Conservation (phyloP, 495 filamentous ascomycete genomes). For the Barbatosphaeria neglecta region DNA sequence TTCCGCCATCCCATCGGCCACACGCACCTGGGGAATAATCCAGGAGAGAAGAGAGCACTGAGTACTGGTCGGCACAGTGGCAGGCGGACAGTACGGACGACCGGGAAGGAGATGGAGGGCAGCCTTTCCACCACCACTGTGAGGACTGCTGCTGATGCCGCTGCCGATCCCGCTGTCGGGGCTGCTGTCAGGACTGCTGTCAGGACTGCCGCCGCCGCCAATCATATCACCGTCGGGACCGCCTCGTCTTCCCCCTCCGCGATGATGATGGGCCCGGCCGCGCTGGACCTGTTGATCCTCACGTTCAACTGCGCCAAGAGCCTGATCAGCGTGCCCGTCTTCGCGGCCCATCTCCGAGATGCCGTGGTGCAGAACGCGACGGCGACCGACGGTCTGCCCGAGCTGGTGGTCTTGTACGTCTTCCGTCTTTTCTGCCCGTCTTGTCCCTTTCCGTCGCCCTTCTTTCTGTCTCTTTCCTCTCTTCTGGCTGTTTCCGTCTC, state of each 20-base stretch:
- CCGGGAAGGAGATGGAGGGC: too few species aligned
- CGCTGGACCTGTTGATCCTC: conserved; percentile 54
- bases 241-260: background rate
- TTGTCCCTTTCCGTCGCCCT: conserved; percentile 13
- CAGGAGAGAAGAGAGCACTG: too few species aligned
- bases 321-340: conserved; percentile 49
- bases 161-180: too few species aligned
- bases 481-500: background rate
- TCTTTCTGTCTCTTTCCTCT: background rate
- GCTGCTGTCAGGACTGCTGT: too few species aligned
- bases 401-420: conserved; percentile 54
- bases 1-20: too few species aligned
- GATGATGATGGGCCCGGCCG: conserved; percentile 17
- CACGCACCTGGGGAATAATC: too few species aligned
- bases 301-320: conserved; percentile 83
- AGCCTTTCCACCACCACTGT: too few species aligned
- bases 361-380: conserved; percentile 44
- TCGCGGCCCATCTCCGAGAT: conserved; percentile 61
- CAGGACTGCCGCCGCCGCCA: too few species aligned
- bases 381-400: conserved; percentile 45
- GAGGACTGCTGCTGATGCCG: too few species aligned
- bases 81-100: too few species aligned
- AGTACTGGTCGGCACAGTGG: too few species aligned
- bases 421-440: conserved; percentile 1
- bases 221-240: too few species aligned